Base-by-base conservation (phyloP, 306 rosid genomes). In the Coriaria nepalensis region DNA sequence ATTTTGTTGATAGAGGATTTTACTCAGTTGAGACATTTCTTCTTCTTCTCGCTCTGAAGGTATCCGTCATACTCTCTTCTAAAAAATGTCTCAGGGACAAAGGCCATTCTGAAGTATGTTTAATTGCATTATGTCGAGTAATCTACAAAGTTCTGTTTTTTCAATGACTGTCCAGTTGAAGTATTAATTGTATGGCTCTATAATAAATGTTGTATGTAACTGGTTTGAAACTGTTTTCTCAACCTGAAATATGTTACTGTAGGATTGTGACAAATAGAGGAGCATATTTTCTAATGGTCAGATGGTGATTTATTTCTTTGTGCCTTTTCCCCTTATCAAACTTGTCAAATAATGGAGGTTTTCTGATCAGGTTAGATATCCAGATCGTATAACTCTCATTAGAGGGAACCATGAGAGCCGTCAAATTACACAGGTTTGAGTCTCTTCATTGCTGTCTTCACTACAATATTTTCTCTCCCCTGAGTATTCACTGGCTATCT, bases 401-500 rank as follows among this genome's bases (percentile, higher is more conserved):
- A 69, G 98, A 68, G 98, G 96, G 64, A 92, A 92, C 67, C 96
- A 92, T 49, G 98, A 92, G 71, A 92, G 98, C 69, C 98, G 98
- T 43, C 98, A 86, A 58, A 92, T 92, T 72, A 92, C 98, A 29
- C 98, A 92, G 98, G 98, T 92, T 73, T 59, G 59, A 59, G 43
- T 43, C 60, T 55, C 63, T 37, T n/a, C 33, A 44, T 50, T 37
- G 38, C 61, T 8, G 44, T 56, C 40, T 43, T 2, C 51, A 35
- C 55, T 45, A 12, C 32, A 46, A 40, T 45, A 45, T 53, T 50
- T 54, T 61, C 2, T 68, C 35, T 60, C 33, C 51, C 48, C 45
- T 11, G 44, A 59, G 35, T 50, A 56, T 74, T 79, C 60, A 73
- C 59, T 52, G 50, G 59, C 36, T 64, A 39, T 71, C 45, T 55